Evolutionary conservation across 2,329 filamentous ascomycete species (phyloP).

Genomic region (Pestalotiopsis sp.): DNA sequence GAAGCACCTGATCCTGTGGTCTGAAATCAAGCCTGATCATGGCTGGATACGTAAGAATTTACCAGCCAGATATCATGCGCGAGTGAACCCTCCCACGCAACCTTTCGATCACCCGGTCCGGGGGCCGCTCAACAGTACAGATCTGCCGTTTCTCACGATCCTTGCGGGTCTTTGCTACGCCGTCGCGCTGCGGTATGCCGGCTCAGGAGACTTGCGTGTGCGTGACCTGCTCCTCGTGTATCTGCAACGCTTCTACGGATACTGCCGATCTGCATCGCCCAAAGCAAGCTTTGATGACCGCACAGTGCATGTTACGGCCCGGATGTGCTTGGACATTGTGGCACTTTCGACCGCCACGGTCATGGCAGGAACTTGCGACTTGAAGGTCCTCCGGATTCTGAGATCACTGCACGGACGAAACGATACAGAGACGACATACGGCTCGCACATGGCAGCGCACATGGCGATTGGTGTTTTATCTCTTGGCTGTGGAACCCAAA

Average conservation of each 20-base stretch:
- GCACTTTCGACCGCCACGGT: slow-evolving; percentile 83
- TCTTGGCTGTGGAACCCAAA: slow-evolving; percentile 88
- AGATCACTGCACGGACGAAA: slow-evolving; percentile 87
- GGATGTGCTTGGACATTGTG: slow-evolving; percentile 89
- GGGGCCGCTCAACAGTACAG: slow-evolving; percentile 68
- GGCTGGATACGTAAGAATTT: slow-evolving; percentile 78
- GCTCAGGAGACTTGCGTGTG: slow-evolving; percentile 70
- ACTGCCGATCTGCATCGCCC: slow-evolving; percentile 54
- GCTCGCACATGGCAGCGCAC: slow-evolving; percentile 90
- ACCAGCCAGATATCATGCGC: slow-evolving; percentile 68
- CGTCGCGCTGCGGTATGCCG: slow-evolving; percentile 73
- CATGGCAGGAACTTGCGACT: slow-evolving; percentile 94
- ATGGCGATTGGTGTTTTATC: slow-evolving; percentile 91
- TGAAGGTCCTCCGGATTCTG: slow-evolving; percentile 81
- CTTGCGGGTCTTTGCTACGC: slow-evolving; percentile 86
- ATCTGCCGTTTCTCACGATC: slow-evolving; percentile 93
- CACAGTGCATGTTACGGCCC: slow-evolving; percentile 78
- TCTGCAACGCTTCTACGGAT: slow-evolving; percentile 82
- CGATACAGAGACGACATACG: slow-evolving; percentile 83
- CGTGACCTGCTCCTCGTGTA: slow-evolving; percentile 84
- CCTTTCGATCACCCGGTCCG: slow-evolving; percentile 36
- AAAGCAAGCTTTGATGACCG: slow-evolving; percentile 75
- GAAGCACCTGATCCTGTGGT: slow-evolving; percentile 92
- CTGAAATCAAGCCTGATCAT: slow-evolving; percentile 72
- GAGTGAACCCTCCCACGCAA: slow-evolving; percentile 62